Percentiles rank a stretch among this genome's conserved stretches.
phyloP scores from a whole-genome alignment of 2,329 filamentous ascomycete genomes.

The Aspergillus neotritici region DNA sequence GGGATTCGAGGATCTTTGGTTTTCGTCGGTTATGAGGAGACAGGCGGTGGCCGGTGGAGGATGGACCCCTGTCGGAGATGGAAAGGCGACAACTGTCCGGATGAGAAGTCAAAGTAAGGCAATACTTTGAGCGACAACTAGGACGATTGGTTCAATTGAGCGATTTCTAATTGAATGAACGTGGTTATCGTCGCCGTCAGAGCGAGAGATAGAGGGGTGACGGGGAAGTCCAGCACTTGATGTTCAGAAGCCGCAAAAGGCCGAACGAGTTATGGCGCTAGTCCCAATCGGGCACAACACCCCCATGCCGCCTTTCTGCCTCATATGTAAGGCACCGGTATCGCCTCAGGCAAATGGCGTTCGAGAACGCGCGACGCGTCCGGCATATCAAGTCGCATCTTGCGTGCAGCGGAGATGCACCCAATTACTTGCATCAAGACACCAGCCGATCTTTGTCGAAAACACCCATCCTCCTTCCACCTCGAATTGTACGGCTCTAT shows the following conservation, averaged over 20 bases:
- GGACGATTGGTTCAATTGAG: slow-evolving; percentile 22
- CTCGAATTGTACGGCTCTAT: background rate
- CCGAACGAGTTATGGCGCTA: slow-evolving; percentile 29
- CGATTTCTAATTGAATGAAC: slow-evolving; percentile 13
- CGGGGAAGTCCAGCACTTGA: slow-evolving; percentile 24
- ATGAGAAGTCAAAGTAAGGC: slow-evolving; percentile 2
- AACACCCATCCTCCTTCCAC: background rate
- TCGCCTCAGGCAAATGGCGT: slow-evolving; percentile 20
- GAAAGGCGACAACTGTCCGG: slow-evolving; percentile 10
- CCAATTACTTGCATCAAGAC: slow-evolving; percentile 5
- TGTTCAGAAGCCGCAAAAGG: slow-evolving; percentile 37
- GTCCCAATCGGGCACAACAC: slow-evolving; percentile 22
- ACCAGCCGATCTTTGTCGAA: background rate
- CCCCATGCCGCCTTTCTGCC: slow-evolving; percentile 22
- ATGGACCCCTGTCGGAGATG: slow-evolving; percentile 13
- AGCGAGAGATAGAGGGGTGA: slow-evolving; percentile 25
- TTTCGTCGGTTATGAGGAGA: slow-evolving; percentile 9
- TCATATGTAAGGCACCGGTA: slow-evolving; percentile 13
- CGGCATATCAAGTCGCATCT: slow-evolving; percentile 11
- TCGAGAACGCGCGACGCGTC: slow-evolving; percentile 27
- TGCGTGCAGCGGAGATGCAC: slow-evolving; percentile 6
- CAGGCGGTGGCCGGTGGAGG: slow-evolving; percentile 14
- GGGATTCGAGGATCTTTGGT: slow-evolving; percentile 5
- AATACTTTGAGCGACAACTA: slow-evolving; percentile 10
- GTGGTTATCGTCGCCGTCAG: slow-evolving; percentile 16